Percentiles rank a stretch among this genome's conserved stretches.
phyloP scores from a whole-genome alignment of 495 filamentous ascomycete species.

The Aspergillus cavernicola region DNA sequence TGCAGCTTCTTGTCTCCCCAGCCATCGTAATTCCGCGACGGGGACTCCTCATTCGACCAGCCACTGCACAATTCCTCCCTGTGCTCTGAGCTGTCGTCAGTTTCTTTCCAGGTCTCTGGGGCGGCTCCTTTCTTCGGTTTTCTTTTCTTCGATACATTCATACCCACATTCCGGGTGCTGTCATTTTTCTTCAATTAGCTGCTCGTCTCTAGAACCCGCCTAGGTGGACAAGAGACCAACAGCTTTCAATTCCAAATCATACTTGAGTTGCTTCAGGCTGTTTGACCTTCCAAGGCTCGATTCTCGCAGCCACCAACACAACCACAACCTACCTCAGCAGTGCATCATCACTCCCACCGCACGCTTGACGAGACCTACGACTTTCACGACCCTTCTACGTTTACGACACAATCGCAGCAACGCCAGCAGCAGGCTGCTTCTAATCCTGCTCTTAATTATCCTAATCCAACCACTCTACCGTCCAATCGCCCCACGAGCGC shows the following conservation, averaged over 20 bases:
- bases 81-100: constrained; percentile 11
- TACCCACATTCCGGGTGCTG: constrained; percentile 28
- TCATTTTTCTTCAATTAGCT: constrained; percentile 13
- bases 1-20: constrained; percentile 17
- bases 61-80: constrained; percentile 18
- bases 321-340: constrained; percentile 29
- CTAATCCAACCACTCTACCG: constrained; percentile 29
- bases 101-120: constrained; percentile 9
- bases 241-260: constrained; percentile 4
- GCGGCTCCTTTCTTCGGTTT: constrained; percentile 2
- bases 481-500: constrained; percentile 48
- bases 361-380: constrained; percentile 60
- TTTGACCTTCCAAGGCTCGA: constrained; percentile 8
- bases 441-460: constrained; percentile 29
- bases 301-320: constrained; percentile 30
- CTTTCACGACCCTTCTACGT: constrained; percentile 47
- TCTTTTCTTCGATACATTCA: constrained; percentile 9
- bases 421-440: constrained; percentile 53
- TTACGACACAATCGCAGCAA: constrained; percentile 52
- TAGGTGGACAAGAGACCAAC: constrained; percentile 10
- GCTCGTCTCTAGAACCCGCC: constrained; percentile 7
- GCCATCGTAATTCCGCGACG: constrained; percentile 25
- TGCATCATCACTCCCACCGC: constrained; percentile 38
- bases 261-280: not conserved
- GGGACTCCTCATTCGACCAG: constrained; percentile 26